Percentiles rank a stretch among this genome's conserved stretches.
Evolutionary conservation across 192 early-diverging fungal genomes (phyloP).

Genomic region (Entomortierella parvispora): DNA sequence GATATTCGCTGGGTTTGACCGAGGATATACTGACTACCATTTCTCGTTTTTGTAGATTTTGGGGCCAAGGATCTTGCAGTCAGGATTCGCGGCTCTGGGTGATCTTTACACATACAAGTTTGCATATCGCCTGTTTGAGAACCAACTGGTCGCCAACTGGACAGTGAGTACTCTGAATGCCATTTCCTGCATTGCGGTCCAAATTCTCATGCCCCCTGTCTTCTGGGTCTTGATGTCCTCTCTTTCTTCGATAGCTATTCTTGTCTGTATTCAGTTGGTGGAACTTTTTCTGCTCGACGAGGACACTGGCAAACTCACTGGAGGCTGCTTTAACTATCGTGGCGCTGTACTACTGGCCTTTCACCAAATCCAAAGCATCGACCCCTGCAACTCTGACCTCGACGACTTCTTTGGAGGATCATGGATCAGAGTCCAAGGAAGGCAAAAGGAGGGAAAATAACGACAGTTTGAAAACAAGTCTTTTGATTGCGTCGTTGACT

Average conservation of each 20-base stretch:
- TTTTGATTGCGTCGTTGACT: conserved; percentile 78
- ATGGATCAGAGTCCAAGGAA: background rate
- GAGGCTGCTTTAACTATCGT: conserved; percentile 81
- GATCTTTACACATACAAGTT: conserved; percentile 84
- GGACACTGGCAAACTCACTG: conserved; percentile 69
- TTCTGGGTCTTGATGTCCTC: background rate
- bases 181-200: conserved; percentile 12
- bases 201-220: background rate
- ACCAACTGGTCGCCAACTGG: conserved; percentile 66
- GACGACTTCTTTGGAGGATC: background rate
- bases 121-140: conserved; percentile 70
- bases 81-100: conserved; percentile 71
- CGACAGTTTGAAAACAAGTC: conserved; percentile 42
- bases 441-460: background rate
- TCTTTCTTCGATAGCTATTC: conserved; percentile 53
- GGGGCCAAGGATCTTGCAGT: conserved; percentile 81
- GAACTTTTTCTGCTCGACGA: conserved; percentile 63
- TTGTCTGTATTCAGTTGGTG: conserved; percentile 66
- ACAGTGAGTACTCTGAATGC: too few relatives aligned
- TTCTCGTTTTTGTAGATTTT: conserved; percentile 72
- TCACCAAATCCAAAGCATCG: conserved; percentile 22
- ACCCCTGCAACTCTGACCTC: conserved; percentile 3
- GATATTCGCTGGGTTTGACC: too few relatives aligned
- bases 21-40: too few relatives aligned
- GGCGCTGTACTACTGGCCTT: conserved; percentile 91